phyloP scores from a whole-genome alignment of 2,329 filamentous ascomycete genomes.

The Aquanectria penicillioides region DNA sequence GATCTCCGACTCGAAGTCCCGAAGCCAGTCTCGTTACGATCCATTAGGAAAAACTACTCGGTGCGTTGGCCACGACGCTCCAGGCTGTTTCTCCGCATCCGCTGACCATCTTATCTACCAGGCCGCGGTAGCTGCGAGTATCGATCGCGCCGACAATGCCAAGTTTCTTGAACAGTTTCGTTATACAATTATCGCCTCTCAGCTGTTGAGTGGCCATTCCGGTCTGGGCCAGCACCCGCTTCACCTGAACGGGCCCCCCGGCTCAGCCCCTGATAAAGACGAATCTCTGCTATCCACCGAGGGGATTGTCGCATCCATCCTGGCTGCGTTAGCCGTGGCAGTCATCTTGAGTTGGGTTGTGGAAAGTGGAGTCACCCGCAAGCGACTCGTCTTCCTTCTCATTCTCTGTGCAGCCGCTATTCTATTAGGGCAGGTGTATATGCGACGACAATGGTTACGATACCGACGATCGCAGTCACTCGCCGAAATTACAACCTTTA shows the following conservation, averaged over 20 bases:
- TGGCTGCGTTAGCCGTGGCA: slow-evolving; percentile 70
- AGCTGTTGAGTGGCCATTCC: slow-evolving; percentile 80
- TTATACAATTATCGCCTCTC: slow-evolving; percentile 91
- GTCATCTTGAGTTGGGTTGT: slow-evolving; percentile 79
- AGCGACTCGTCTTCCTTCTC: slow-evolving; percentile 61
- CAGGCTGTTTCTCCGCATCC: background rate
- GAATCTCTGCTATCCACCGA: slow-evolving; percentile 53
- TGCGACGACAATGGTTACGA: slow-evolving; percentile 83
- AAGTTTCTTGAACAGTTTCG: slow-evolving; percentile 92
- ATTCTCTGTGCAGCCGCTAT: slow-evolving; percentile 65
- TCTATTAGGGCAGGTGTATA: slow-evolving; percentile 71
- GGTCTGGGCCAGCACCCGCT: slow-evolving; percentile 52
- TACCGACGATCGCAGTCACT: slow-evolving; percentile 81
- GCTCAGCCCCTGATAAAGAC: slow-evolving; percentile 28
- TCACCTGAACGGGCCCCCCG: slow-evolving; percentile 28
- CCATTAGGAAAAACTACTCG: slow-evolving; percentile 61
- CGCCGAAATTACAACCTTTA: slow-evolving; percentile 73
- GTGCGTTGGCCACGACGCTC: slow-evolving; percentile 49
- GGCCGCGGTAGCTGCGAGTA: slow-evolving; percentile 75
- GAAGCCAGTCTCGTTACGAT: slow-evolving; percentile 51
- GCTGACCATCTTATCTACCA: slow-evolving; percentile 45
- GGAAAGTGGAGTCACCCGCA: slow-evolving; percentile 65
- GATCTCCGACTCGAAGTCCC: slow-evolving; percentile 55
- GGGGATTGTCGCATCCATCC: slow-evolving; percentile 58
- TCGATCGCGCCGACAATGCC: slow-evolving; percentile 82